Evolutionary conservation across 306 rosid genomes (phyloP).

Genomic region (Quercus berberidifolia): DNA sequence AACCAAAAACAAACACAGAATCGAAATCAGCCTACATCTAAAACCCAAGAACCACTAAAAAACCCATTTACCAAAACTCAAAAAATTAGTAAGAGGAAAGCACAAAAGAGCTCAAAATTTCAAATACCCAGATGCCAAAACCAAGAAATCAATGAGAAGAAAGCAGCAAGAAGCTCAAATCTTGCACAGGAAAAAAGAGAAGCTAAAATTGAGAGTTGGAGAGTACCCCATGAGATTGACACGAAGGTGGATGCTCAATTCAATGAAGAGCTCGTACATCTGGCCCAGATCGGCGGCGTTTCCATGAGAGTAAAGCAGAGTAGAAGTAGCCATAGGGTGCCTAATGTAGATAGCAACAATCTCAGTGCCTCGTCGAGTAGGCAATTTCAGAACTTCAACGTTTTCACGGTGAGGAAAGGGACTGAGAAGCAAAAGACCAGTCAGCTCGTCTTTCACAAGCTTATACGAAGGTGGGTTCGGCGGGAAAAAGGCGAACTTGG

Average conservation of each 20-base stretch:
- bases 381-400: slow-evolving; percentile 72
- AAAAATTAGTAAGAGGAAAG: background rate
- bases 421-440: slow-evolving; percentile 69
- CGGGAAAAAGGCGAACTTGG: slow-evolving; percentile 92
- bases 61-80: slow-evolving; percentile 15
- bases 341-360: slow-evolving; percentile 76
- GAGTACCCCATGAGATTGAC: slow-evolving; percentile 87
- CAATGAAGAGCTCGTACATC: slow-evolving; percentile 93
- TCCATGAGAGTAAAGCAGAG: slow-evolving; percentile 87
- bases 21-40: background rate
- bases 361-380: slow-evolving; percentile 80
- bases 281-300: slow-evolving; percentile 99
- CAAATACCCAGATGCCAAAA: slow-evolving; percentile 13
- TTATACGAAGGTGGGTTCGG: slow-evolving; percentile 86
- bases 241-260: slow-evolving; percentile 77
- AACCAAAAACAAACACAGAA: background rate
- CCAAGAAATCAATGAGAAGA: background rate
- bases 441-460: slow-evolving; percentile 51
- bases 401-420: slow-evolving; percentile 88
- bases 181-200: background rate
- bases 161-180: slow-evolving; percentile 12
- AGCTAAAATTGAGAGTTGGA: background rate
- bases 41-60: slow-evolving; percentile 1
- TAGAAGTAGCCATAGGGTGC: slow-evolving; percentile 85
- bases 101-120: slow-evolving; percentile 1